Conservation (phyloP, 352 stramenopile species). For the Pythium insidiosum region DNA sequence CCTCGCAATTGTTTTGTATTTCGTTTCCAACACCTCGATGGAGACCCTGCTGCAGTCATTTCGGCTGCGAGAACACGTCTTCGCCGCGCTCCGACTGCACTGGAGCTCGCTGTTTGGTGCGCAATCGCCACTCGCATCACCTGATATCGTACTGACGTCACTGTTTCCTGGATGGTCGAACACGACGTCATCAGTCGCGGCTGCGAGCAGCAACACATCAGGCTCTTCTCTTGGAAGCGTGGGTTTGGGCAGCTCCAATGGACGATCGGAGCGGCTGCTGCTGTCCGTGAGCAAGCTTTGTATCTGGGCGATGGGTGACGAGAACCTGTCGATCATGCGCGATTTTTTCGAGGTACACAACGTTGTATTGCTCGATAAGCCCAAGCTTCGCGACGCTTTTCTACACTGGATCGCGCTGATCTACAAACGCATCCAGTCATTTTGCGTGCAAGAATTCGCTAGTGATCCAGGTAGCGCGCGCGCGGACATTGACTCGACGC, state of each 20-base stretch:
- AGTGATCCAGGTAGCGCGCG: no score
- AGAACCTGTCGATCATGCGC: constrained; percentile 18
- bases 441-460: constrained; percentile 7
- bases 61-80: constrained; percentile 8
- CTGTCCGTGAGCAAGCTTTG: constrained; percentile 20
- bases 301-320: constrained; percentile 19
- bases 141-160: neutral
- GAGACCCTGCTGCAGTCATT: constrained; percentile 3
- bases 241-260: neutral
- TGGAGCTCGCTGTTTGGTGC: neutral
- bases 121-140: neutral
- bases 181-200: neutral
- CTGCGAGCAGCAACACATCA: neutral
- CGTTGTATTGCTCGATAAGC: constrained; percentile 16
- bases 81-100: constrained; percentile 2
- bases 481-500: neutral
- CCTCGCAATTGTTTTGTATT: constrained; percentile 9
- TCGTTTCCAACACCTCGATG: constrained; percentile 5
- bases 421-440: constrained; percentile 5
- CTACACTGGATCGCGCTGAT: constrained; percentile 3
- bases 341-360: constrained; percentile 12
- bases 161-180: constrained; percentile 1
- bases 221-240: neutral
- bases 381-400: constrained; percentile 6
- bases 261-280: constrained; percentile 15